Evolutionary conservation across 2,329 filamentous ascomycete genomes (phyloP).

Genomic region (Diaporthe sp.): DNA sequence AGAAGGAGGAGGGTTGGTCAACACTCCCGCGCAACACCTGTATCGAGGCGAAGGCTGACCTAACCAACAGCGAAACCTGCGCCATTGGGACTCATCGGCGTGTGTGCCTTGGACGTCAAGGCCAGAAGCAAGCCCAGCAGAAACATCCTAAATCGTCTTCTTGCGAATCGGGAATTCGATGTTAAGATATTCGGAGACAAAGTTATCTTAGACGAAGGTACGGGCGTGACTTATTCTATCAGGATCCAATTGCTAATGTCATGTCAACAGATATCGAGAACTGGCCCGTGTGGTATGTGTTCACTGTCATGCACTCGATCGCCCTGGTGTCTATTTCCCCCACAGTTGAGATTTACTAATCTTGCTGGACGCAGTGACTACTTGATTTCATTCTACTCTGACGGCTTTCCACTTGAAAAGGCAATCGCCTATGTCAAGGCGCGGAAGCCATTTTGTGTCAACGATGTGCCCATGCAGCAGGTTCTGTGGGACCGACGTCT

Average conservation of each 20-base stretch:
- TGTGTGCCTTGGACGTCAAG: conserved; percentile 96
- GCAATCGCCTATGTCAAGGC: conserved; percentile 95
- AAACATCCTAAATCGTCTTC: conserved; percentile 93
- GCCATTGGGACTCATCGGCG: conserved; percentile 81
- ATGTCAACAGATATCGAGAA: conserved; percentile 80
- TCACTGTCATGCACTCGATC: background rate
- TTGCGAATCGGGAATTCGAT: conserved; percentile 92
- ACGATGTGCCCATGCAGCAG: conserved; percentile 97
- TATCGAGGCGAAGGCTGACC: conserved; percentile 47
- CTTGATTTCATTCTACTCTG: conserved; percentile 97
- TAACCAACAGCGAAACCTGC: conserved; percentile 64
- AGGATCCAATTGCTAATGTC: conserved; percentile 38
- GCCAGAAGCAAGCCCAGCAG: conserved; percentile 96
- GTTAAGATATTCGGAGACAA: conserved; percentile 99
- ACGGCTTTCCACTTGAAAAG: conserved; percentile 96
- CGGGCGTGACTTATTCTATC: conserved; percentile 42
- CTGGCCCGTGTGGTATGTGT: conserved; percentile 85
- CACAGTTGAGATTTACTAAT: conserved; percentile 43
- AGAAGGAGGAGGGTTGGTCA: conserved; percentile 68
- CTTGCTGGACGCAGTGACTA: conserved; percentile 75
- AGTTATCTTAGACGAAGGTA: conserved; percentile 93
- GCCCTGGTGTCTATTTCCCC: background rate
- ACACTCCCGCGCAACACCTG: conserved; percentile 30
- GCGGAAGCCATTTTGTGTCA: conserved; percentile 96
- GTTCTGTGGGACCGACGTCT: conserved; percentile 95